A percentile compares a stretch with the other conserved stretches of the same genome.
Conservation (phyloP, 805 yeast genomes). For the Candida loeiensis region DNA sequence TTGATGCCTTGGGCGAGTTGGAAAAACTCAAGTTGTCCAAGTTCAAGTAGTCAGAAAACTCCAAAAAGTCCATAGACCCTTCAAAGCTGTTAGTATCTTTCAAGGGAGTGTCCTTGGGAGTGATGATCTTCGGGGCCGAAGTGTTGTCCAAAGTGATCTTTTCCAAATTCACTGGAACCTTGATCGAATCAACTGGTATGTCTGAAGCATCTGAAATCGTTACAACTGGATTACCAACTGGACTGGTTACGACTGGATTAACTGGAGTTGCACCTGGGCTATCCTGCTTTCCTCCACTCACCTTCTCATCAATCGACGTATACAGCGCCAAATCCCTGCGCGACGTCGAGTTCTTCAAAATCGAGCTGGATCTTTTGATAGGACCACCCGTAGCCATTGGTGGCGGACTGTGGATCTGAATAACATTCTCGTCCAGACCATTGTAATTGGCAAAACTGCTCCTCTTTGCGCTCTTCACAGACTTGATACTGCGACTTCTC, state of each 20-base stretch:
- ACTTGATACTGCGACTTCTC: conserved; percentile 57
- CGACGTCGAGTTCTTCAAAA: conserved; percentile 34
- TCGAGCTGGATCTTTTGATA: conserved; percentile 34
- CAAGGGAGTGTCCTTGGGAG: too few relatives aligned
- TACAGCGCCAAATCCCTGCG: conserved; percentile 16
- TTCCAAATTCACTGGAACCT: too few relatives aligned
- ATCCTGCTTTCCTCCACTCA: neutral
- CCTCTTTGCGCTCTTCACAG: conserved; percentile 39
- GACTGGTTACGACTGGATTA: neutral
- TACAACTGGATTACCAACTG: neutral
- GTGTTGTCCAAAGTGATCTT: too few relatives aligned
- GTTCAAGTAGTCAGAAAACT: conserved; percentile 40
- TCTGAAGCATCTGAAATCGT: too few relatives aligned
- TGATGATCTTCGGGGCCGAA: too few relatives aligned
- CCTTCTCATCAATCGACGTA: conserved; percentile 9
- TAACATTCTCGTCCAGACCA: conserved; percentile 40
- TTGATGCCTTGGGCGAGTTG: conserved; percentile 17
- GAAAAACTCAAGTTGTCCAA: conserved; percentile 35
- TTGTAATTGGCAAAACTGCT: conserved; percentile 38
- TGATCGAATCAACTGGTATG: too few relatives aligned
- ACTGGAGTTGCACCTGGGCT: neutral
- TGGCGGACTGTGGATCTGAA: conserved; percentile 22
- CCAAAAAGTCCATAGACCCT: conserved; percentile 31
- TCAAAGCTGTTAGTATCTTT: conserved; percentile 14
- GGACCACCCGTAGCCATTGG: conserved; percentile 16